phyloP scores from a whole-genome alignment of 1,139 yeast species.

The Scheffersomyces lignicola region DNA sequence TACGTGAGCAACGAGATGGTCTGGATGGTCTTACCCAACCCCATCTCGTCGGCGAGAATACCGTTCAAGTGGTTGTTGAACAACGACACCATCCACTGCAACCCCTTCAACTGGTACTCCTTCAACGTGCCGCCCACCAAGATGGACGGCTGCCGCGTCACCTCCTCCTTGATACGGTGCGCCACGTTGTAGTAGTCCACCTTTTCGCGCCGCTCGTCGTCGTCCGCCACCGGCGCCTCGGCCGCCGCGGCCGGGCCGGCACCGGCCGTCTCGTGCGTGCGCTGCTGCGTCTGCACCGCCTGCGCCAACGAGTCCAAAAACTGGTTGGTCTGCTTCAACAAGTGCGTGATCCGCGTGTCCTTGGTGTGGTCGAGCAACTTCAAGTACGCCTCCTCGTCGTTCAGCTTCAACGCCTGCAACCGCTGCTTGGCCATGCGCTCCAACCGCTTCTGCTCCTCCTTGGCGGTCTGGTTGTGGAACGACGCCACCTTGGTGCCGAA shows the following conservation, averaged over 20 bases:
- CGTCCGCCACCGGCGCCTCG: conserved; percentile 17
- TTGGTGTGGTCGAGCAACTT: conserved; percentile 79
- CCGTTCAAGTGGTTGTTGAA: conserved; percentile 93
- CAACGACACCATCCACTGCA: conserved; percentile 97
- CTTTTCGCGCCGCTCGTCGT: conserved; percentile 57
- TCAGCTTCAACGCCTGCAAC: conserved; percentile 80
- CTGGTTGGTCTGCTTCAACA: conserved; percentile 72
- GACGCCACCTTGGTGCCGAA: conserved; percentile 38
- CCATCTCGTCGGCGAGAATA: conserved; percentile 97
- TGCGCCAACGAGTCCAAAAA: conserved; percentile 75
- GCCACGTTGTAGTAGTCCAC: conserved; percentile 81
- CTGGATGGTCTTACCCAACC: conserved; percentile 94
- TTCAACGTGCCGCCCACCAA: conserved; percentile 86
- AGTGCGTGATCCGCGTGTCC: conserved; percentile 80
- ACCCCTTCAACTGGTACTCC: conserved; percentile 90
- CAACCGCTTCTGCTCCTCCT: conserved; percentile 71
- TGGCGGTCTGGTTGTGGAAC: conserved; percentile 59
- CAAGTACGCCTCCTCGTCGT: conserved; percentile 83
- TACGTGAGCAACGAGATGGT: conserved; percentile 88
- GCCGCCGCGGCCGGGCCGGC: conserved; percentile 19
- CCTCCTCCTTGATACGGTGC: conserved; percentile 67
- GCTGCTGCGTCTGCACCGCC: conserved; percentile 76
- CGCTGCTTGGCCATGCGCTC: conserved; percentile 83
- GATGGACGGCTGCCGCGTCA: conserved; percentile 62
- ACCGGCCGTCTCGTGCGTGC: conserved; percentile 31